Base-by-base conservation (phyloP, 2,329 filamentous ascomycete species). In the Anisogramma anomala region DNA sequence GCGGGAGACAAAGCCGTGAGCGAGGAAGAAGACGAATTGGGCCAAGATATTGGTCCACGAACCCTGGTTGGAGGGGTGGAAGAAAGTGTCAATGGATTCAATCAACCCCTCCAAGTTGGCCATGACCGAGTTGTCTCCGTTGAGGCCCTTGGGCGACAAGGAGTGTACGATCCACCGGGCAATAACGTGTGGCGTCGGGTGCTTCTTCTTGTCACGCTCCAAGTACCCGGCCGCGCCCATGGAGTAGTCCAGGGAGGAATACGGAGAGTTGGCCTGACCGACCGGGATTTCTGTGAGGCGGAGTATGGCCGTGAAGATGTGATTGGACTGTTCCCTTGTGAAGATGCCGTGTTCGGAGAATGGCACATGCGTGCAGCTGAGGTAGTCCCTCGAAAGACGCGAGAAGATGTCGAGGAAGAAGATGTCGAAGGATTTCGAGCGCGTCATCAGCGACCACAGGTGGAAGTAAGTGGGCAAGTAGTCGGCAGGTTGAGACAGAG, bases 51-150 rank as follows among this genome's bases (percentile, higher is more conserved):
- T 86, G 1, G 89, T 94, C 91, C 91, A 98, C 11, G 68, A 68
- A 11, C 91, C 91, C 39, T 89, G 84, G 59, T 98, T 98, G 2
- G 91, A 98, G 2, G 91, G 91, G 54, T 98, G 91, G 68, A 95
- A 98, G 61, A 98, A 98, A 1, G 91, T 98, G 60, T 98, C 91
- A 34, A 96, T 82, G 3, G 88, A 91, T 59, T 96, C 84, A 51
- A 98, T 83, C 39, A 98, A 69, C 0, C 85, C 89, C 59, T 98
- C 89, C 4, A 98, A 72, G 49, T 84, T 85, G 25, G 82, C 77
- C 53, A 98, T 63, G 32, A 94, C 77, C 1, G 88, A 96, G 41
- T 81, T 80, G 22, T 81, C 71, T n/a, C 77, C 69, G 31, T 84
- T 76, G 36, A 93, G 65, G 53, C 85, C 91, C 33, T 79, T 69